Evolutionary conservation across 768 basidiomycete genomes (phyloP), one percentile per base, ranked within the genome.

Genomic region (Hypholoma fasciculare): DNA sequence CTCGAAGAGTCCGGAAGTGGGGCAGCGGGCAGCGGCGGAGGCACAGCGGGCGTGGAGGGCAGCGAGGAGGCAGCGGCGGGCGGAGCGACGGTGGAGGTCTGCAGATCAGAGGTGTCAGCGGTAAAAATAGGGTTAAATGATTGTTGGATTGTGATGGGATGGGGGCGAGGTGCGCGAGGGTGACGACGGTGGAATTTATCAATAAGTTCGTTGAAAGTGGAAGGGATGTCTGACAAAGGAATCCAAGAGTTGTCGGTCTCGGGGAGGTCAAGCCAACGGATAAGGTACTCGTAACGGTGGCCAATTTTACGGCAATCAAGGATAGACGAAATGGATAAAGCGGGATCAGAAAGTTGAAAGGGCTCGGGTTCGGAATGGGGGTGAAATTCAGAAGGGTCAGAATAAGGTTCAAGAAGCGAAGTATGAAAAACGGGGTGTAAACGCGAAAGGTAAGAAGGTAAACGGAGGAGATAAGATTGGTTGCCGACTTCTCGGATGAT

Each of bases 391-490:
- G 72, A 72, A 26, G 76, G 75, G 44, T 69, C 68, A 4, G 56
- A 48, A 52, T 72, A 73, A 14, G 68, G 70, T 61, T 72, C 66
- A n/a, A 74, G 68, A 37, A 74, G 74, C 6, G 71, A 75, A 23
- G 69, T 67, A 57, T 78, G 67, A 65, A 79, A 78, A 9, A 78
- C 72, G 20, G 74, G 75, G 38, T 78, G 73, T 12, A 78, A 63
- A n/a, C 61, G 61, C 6, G 69, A 69, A 23, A 78, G 62, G 23
- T 67, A 66, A 2, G 62, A 44, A 14, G 76, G 76, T 9, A 77
- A 69, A 1, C 59, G 16, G 26, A 78, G 71, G 11, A 64, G 58
- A 56, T 71, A 76, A 3, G 72, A 49, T 16, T 61, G 52, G 13
- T 60, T 50, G 49, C 67, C 63, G 23, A 65, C 20, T 58, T 58